Conservation (phyloP, 176 grass and related monocot genomes). For the Hordeum vulgare region MorexV3_pseudomolecules_assembly NC_058520.1:32615710-32616209, state of each 20-base stretch:
- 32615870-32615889: neutral
- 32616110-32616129: slow-evolving; percentile 69
- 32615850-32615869: slow-evolving; percentile 54
- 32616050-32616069: slow-evolving; percentile 60
- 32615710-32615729: neutral
- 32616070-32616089: slow-evolving; percentile 53
- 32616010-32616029: slow-evolving; percentile 30
- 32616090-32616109: slow-evolving; percentile 37
- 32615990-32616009: slow-evolving; percentile 43
- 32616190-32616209: slow-evolving; percentile 60
- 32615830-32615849: slow-evolving; percentile 62
- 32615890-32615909: slow-evolving; percentile 41
- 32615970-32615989: slow-evolving; percentile 55
- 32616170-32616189: slow-evolving; percentile 54
- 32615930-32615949: slow-evolving; percentile 45
- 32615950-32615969: slow-evolving; percentile 45
- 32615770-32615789: slow-evolving; percentile 24
- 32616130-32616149: slow-evolving; percentile 63
- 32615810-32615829: slow-evolving; percentile 27
- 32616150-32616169: slow-evolving; percentile 45
- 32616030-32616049: slow-evolving; percentile 58
- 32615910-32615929: slow-evolving; percentile 73
- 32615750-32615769: neutral
- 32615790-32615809: slow-evolving; percentile 21
- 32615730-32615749: neutral